A percentile compares a stretch with the other conserved stretches of the same genome.
Evolutionary conservation across 2,329 filamentous ascomycete genomes (phyloP).

Genomic region (Xylariaceae sp.): DNA sequence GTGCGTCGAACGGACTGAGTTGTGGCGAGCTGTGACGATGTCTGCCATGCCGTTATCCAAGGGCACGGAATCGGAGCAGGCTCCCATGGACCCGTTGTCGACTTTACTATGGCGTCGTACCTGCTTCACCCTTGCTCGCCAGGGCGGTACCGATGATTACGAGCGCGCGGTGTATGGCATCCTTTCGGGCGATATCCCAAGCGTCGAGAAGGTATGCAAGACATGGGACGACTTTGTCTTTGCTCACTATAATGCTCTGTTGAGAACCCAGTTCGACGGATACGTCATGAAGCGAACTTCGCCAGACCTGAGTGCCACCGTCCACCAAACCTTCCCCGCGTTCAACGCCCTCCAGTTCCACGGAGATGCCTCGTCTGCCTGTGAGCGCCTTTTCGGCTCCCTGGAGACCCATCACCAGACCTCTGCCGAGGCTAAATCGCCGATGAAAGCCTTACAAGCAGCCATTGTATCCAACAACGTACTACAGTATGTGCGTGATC

Average conservation of each 20-base stretch:
- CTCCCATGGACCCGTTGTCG: constrained; percentile 41
- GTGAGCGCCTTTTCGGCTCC: constrained; percentile 54
- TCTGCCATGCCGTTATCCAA: constrained; percentile 62
- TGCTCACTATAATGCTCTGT: constrained; percentile 77
- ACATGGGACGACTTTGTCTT: constrained; percentile 86
- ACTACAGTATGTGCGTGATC: constrained; percentile 52
- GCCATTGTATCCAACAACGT: constrained; percentile 64
- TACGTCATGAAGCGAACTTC: constrained; percentile 57
- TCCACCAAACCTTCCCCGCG: constrained; percentile 54
- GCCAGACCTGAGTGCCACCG: constrained; percentile 46
- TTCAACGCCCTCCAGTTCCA: constrained; percentile 62
- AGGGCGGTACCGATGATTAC: constrained; percentile 66
- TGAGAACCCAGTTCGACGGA: constrained; percentile 72
- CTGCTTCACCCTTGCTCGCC: constrained; percentile 66
- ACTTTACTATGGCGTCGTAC: constrained; percentile 70
- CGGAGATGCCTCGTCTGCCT: constrained; percentile 48
- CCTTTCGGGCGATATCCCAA: constrained; percentile 75
- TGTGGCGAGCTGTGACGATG: constrained; percentile 82
- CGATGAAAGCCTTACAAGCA: constrained; percentile 71
- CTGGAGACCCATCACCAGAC: constrained; percentile 55
- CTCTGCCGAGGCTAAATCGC: constrained; percentile 53
- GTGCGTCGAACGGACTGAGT: constrained; percentile 79
- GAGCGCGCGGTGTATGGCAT: constrained; percentile 88
- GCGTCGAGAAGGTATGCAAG: constrained; percentile 69
- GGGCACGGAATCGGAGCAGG: constrained; percentile 38